phyloP scores from a whole-genome alignment of 2,329 filamentous ascomycete species.

The Colletotrichum godetiae region DNA sequence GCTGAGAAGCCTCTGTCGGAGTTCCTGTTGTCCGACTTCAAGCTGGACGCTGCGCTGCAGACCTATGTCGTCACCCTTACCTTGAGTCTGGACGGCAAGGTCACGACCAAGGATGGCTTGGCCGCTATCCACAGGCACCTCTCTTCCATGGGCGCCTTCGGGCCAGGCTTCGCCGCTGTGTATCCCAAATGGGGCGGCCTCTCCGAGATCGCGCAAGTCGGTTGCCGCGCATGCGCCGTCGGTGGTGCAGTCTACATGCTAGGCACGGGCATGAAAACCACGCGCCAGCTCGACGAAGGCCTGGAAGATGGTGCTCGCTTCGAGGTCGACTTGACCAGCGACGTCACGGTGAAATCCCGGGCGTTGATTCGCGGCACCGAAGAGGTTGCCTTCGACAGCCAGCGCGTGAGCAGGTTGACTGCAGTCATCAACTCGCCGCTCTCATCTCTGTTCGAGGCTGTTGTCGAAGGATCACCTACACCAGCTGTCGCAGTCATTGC shows the following conservation, averaged over 20 bases:
- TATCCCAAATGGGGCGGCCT: conserved; percentile 93
- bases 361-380: conserved; percentile 61
- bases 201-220: conserved; percentile 90
- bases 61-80: conserved; percentile 75
- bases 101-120: conserved; percentile 74
- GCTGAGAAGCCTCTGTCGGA: conserved; percentile 65
- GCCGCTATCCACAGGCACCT: conserved; percentile 82
- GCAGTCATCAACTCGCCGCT: conserved; percentile 77
- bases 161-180: conserved; percentile 88
- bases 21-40: conserved; percentile 73
- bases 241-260: conserved; percentile 93
- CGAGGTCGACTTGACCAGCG: conserved; percentile 66
- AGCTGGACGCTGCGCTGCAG: conserved; percentile 75
- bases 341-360: conserved; percentile 65
- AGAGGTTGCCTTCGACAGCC: conserved; percentile 38
- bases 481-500: conserved; percentile 80
- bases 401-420: conserved; percentile 69
- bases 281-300: conserved; percentile 39
- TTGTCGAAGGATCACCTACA: conserved; percentile 78
- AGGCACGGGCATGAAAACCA: conserved; percentile 70
- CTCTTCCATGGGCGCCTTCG: conserved; percentile 87
- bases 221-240: conserved; percentile 89
- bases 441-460: conserved; percentile 73
- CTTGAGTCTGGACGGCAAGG: conserved; percentile 73
- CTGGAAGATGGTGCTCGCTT: conserved; percentile 43